These are phyloP conservation scores for Acanthamoeba royreba DNA, from an alignment of 208 protist species.

Conservation along the genomic window DNA sequence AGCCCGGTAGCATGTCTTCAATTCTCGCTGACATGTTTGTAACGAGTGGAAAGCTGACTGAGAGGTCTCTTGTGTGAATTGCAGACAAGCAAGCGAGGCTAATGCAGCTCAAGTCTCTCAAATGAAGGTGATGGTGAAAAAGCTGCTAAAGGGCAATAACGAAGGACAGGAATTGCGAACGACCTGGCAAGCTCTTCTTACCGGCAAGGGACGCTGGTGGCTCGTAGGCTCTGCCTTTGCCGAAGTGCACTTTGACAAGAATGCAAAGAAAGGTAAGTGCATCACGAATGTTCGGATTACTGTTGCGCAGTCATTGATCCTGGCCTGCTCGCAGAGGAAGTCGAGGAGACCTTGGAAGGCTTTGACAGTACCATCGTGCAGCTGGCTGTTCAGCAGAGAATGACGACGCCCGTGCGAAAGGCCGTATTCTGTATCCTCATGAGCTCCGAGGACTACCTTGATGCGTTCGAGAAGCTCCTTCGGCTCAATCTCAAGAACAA, in stretches of 20 bases:
- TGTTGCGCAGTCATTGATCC: no score
- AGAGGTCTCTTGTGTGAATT: no score
- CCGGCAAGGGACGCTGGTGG: neutral
- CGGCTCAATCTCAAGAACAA: slow-evolving; percentile 3
- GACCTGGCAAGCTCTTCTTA: neutral
- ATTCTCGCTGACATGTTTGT: no score
- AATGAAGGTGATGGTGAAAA: neutral
- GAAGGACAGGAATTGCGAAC: neutral
- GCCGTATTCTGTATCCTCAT: slow-evolving; percentile 19
- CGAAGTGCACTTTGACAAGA: neutral
- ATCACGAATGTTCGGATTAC: no score
- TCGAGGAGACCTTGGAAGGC: neutral
- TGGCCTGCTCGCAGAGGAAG: neutral
- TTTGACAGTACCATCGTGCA: neutral
- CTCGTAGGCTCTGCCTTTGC: slow-evolving; percentile 12
- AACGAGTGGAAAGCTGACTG: no score
- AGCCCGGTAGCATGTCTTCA: neutral
- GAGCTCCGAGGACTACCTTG: neutral
- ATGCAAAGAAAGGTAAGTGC: neutral
- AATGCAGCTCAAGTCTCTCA: neutral
- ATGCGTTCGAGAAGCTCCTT: neutral
- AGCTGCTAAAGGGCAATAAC: neutral
- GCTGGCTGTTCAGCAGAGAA: neutral
- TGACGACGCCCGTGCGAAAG: neutral
- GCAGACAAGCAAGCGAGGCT: neutral